A percentile compares a stretch with the other conserved stretches of the same genome.
These are phyloP conservation scores for Trichoderma simmonsii DNA, from an alignment of 2,329 filamentous ascomycete genomes.

Conservation along the genomic window DNA sequence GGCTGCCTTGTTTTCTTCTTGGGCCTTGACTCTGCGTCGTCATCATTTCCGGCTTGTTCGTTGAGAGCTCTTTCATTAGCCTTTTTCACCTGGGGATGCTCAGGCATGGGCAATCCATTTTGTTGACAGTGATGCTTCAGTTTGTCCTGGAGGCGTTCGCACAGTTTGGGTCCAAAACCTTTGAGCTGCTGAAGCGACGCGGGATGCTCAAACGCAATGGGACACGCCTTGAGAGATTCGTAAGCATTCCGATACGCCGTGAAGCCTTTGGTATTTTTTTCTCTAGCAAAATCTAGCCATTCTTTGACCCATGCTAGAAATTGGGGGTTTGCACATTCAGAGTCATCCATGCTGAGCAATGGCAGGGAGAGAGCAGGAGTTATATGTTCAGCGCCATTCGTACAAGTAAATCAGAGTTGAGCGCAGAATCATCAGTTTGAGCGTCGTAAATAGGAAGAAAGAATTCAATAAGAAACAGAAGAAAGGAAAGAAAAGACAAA, in stretches of 20 bases:
- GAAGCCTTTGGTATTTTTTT: conserved; percentile 67
- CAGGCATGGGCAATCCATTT: conserved; percentile 66
- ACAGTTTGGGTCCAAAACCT: conserved; percentile 70
- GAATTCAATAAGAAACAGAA: background rate
- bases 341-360: conserved; percentile 23
- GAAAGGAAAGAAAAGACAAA: background rate
- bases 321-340: conserved; percentile 64
- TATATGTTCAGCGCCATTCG: background rate
- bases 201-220: conserved; percentile 67
- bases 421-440: background rate
- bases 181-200: conserved; percentile 69
- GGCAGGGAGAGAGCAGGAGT: background rate
- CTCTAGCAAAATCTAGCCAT: conserved; percentile 67
- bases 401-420: background rate
- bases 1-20: conserved; percentile 58
- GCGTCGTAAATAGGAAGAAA: background rate
- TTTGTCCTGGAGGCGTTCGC: conserved; percentile 62
- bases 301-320: conserved; percentile 73
- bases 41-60: conserved; percentile 35
- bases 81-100: conserved; percentile 48
- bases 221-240: conserved; percentile 72
- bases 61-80: conserved; percentile 30
- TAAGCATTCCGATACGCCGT: conserved; percentile 74
- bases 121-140: conserved; percentile 59
- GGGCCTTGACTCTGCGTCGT: conserved; percentile 35